Base-by-base conservation (phyloP, 2,329 filamentous ascomycete genomes). In the Colletotrichum camelliae region DNA sequence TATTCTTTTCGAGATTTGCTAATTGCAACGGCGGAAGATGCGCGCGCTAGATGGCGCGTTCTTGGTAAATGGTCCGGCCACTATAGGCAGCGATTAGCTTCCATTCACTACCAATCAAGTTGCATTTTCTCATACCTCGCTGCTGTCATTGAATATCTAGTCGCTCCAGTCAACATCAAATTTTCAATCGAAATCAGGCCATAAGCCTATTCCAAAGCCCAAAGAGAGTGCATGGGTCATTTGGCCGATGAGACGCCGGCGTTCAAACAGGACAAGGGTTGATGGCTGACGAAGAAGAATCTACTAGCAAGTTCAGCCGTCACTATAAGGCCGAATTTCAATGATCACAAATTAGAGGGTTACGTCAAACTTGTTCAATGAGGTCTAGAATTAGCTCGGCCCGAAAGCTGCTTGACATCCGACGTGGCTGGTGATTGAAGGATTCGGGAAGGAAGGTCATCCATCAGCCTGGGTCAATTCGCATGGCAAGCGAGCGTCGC, bases 401-500 rank as follows among this genome's bases (percentile, higher is more conserved):
- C 58, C 58, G 58, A 62, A 62, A 62, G 58, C 18, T 62, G 58
- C 58, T 62, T 37, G 9, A 21, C n/a, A 33, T 62, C 18, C 27
- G 27, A 61, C n/a, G 58, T 61, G 58, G 58, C 58, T 62, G 58
- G 58, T 35, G n/a, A 33, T n/a, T 15, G 58, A 33, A 33, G 58
- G 58, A 62, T 62, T 62, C 58, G 58, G 18, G 58, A 62, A 62
- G 58, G 58, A 62, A 21, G 21, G 58, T 21, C 29, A 21, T n/a
- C 31, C 58, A 61, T 61, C 13, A 15, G n/a, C 27, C 31, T 21
- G n/a, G 58, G 58, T 61, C 58, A 62, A 13, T 62, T 24, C 58
- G 31, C 58, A 35, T 33, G 29, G 31, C 58, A n/a, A 37, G 15
- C 27, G 27, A 24, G 55, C 27, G 55, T 62, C 31, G 33, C 18